A percentile compares a stretch with the other conserved stretches of the same genome.
Conservation (phyloP, 345 rosid genomes). For the Salix brachista region DNA sequence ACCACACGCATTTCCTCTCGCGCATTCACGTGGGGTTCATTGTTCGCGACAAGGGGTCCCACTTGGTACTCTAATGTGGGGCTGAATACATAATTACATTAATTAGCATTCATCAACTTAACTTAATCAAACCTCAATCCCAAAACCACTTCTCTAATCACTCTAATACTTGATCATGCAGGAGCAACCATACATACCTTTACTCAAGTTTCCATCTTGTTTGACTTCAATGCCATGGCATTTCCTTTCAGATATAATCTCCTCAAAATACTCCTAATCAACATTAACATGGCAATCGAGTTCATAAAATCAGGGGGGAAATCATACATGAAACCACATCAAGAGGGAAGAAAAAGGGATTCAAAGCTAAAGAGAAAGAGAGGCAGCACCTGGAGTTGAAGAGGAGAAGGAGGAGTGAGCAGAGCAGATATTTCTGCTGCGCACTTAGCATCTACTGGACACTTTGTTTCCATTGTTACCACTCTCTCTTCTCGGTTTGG, state of each 20-base stretch:
- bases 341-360: background rate
- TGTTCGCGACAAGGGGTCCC: too few relatives aligned
- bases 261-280: conserved; percentile 69
- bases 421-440: conserved; percentile 53
- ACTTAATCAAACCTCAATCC: too few relatives aligned
- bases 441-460: conserved; percentile 39
- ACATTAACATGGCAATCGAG: background rate
- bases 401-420: conserved; percentile 52
- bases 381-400: conserved; percentile 47
- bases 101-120: too few relatives aligned
- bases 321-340: background rate
- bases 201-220: conserved; percentile 41
- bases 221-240: conserved; percentile 50
- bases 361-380: background rate
- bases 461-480: conserved; percentile 38
- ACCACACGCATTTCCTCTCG: too few relatives aligned
- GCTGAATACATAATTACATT: too few relatives aligned
- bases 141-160: too few relatives aligned
- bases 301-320: too few relatives aligned
- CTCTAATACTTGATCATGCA: background rate
- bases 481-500: too few relatives aligned
- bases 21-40: too few relatives aligned
- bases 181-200: conserved; percentile 34
- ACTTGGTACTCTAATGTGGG: too few relatives aligned
- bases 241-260: conserved; percentile 44